Conservation (phyloP, 306 rosid genomes). For the Acacia melanoxylon region DNA sequence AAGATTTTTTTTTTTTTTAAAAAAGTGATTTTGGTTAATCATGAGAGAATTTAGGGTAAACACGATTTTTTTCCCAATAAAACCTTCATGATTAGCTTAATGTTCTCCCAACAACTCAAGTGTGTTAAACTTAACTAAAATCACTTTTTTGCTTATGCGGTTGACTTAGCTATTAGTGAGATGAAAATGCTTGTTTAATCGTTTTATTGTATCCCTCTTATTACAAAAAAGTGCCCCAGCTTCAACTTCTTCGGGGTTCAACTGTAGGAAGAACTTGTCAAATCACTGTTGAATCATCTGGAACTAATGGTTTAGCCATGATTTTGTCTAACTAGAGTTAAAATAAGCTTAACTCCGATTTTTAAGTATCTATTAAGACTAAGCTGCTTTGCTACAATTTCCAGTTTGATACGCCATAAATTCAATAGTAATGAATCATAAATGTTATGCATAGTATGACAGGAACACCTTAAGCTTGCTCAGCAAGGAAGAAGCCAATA, state of each 20-base stretch:
- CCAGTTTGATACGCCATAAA: not conserved
- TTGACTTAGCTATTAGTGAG: not conserved
- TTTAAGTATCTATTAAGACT: too few relatives aligned
- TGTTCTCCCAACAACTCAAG: not conserved
- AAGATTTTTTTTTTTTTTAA: too few relatives aligned
- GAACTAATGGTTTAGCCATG: not conserved
- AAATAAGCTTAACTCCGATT: too few relatives aligned
- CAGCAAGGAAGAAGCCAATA: constrained; percentile 8
- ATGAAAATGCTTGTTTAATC: not conserved
- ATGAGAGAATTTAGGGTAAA: not conserved
- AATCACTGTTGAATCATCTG: not conserved
- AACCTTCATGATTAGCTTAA: not conserved
- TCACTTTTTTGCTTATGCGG: not conserved
- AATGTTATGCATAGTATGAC: not conserved
- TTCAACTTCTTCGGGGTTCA: not conserved
- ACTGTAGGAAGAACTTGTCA: not conserved
- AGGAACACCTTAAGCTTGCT: not conserved
- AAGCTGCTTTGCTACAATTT: too few relatives aligned
- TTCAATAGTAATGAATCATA: not conserved
- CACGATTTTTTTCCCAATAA: not conserved
- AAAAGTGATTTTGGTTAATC: not conserved
- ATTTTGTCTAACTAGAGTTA: too few relatives aligned
- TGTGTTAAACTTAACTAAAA: not conserved
- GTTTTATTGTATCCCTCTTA: not conserved
- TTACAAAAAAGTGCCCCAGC: not conserved